A percentile compares a stretch with the other conserved stretches of the same genome.
phyloP scores from a whole-genome alignment of 345 rosid species.

The Stellera chamaejasme region DNA sequence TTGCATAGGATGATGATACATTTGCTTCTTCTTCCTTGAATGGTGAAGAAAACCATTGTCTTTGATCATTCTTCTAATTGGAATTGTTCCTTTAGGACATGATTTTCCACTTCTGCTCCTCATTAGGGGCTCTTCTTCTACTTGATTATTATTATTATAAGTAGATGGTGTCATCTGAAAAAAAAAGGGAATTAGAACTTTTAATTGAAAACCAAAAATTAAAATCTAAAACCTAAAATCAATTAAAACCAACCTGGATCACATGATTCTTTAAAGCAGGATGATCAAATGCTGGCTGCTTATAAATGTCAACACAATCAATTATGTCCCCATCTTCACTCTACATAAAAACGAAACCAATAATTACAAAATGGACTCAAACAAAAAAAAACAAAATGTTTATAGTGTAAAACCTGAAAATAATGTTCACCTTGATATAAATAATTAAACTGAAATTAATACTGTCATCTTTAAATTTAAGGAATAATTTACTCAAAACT shows the following conservation, averaged over 20 bases:
- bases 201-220: not conserved
- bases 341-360: constrained; percentile 11
- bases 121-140: constrained; percentile 1
- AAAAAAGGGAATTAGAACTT: not conserved
- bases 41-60: constrained; percentile 3
- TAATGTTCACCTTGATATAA: no score
- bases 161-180: constrained; percentile 30
- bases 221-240: not conserved
- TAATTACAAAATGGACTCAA: no score
- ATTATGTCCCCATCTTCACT: constrained; percentile 48
- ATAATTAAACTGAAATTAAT: no score
- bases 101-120: constrained; percentile 20
- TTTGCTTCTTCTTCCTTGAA: constrained; percentile 18
- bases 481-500: not conserved
- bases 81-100: constrained; percentile 44
- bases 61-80: constrained; percentile 25
- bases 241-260: constrained; percentile 27
- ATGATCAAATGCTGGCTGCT: constrained; percentile 44
- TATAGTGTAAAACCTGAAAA: no score
- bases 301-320: constrained; percentile 41
- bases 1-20: not conserved
- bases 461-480: no score
- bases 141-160: constrained; percentile 12
- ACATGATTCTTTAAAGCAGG: constrained; percentile 36
- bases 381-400: no score